Base-by-base conservation (phyloP, 2,329 filamentous ascomycete species). In the Clonostachys sp. region DNA sequence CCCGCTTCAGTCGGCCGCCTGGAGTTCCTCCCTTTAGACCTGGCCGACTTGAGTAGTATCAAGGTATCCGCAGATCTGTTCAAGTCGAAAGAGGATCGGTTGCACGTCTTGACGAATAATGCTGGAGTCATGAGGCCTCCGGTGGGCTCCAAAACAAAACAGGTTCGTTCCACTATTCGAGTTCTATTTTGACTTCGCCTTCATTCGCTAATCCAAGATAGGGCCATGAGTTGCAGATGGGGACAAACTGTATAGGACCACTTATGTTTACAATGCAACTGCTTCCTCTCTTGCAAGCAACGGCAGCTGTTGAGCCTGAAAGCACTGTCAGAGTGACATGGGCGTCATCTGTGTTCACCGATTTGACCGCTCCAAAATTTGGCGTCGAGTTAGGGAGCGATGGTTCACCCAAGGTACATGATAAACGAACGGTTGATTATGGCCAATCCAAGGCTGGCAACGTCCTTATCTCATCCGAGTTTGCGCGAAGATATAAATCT, bases 81-180 rank as follows among this genome's bases (percentile, higher is more conserved):
- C 42, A 47, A 54, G 4, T 41, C 49, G 18, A 52, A 47, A 13
- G 58, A 61, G 45, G 42, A 47, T 12, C 56, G 54, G 34, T 54
- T 72, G 5, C 63, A 71, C 48, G 57, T 68, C 5, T 51, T 72
- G 36, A 61, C 65, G 51, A 64, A 71, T 49, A 72, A 72, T 54
- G 69, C 69, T 2, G 69, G 60, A 7, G 55, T 70, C 41, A 70
- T 70, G 59, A 54, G 55, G 1, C 42, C 42, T 7, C 20, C 20
- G 18, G 30, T n/a, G 2, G 42, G 42, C 42, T 33, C 18, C 33
- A 18, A 14, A 3, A 14, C 42, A 8, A 44, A 33, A n/a, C 42
- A 44, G 24, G 24, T 30, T 30, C 4, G 2, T 30, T 30, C 24
- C 24, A 30, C 24, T 30, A 4, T 30, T 30, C 6, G 2, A 3